Conservation (phyloP, 805 yeast species). For the Lipomyces yamadae region DNA sequence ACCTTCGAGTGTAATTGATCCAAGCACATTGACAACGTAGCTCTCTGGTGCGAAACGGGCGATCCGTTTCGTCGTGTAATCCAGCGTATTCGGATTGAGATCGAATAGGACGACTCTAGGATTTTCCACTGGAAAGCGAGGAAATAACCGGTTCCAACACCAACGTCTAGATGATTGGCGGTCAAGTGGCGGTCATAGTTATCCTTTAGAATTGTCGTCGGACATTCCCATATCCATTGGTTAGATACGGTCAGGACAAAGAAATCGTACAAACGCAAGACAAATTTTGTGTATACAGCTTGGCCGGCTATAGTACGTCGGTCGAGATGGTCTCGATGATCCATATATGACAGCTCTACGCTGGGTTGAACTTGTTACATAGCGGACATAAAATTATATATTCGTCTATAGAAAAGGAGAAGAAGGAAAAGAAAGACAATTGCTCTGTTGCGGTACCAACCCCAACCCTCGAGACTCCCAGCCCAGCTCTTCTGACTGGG, state of each 20-base stretch:
- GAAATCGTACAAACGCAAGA: too few relatives aligned
- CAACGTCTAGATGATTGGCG: slow-evolving; percentile 5
- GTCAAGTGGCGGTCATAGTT: neutral
- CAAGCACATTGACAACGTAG: neutral
- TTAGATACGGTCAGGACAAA: neutral
- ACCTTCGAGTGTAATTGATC: neutral
- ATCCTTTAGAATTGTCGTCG: neutral
- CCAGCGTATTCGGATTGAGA: slow-evolving; percentile 6
- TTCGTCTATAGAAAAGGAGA: too few relatives aligned
- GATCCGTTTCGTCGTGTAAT: neutral
- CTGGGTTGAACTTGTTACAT: too few relatives aligned
- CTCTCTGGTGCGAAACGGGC: slow-evolving; percentile 3
- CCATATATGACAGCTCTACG: too few relatives aligned
- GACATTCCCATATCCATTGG: slow-evolving; percentile 2
- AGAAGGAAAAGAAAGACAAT: too few relatives aligned
- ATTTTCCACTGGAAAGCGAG: neutral
- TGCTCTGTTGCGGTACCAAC: too few relatives aligned
- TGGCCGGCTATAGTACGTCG: too few relatives aligned
- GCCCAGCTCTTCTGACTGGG: too few relatives aligned
- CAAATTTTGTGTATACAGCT: too few relatives aligned
- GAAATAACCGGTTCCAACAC: slow-evolving; percentile 7
- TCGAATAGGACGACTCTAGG: slow-evolving; percentile 6
- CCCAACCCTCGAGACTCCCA: too few relatives aligned
- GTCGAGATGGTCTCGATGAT: too few relatives aligned
- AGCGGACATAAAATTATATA: too few relatives aligned